Evolutionary conservation across 2,329 filamentous ascomycete species (phyloP), one percentile per base, ranked within the genome.

Genomic region (Cercospora sp.): DNA sequence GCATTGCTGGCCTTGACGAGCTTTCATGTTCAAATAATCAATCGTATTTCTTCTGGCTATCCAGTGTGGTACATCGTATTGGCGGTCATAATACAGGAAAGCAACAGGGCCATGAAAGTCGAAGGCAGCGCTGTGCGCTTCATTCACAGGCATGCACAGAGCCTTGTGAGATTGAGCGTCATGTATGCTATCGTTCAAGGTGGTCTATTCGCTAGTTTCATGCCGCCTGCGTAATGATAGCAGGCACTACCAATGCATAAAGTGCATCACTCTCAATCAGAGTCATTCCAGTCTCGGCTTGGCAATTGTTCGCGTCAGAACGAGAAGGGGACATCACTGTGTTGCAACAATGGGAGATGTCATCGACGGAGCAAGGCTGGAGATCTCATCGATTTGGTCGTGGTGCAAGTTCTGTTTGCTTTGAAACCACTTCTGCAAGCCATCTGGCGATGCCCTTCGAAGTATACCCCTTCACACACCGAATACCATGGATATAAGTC

Each of bases 1-100:
- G 89, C 90, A 1, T 69, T 87, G 2, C 79, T 94, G 67, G 91
- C 93, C 20, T 79, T 94, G 20, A 92, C 90, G 12, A 92, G 83
- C 70, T 96, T 96, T 76, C 95, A 99, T 77, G 91, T 97, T 28
- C 95, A 99, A 80, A 96, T 99, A 73, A 90, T 98, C 75, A 96
- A 91, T 55, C 88, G 95, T 26, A 85, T 99, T 16, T 90, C 92
- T 1, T 97, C 94, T 0, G 94, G 90, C 0, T 97, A 94, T 79
- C 91, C 93, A 1, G 80, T 95, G 18, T 97, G 93, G 93, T 95
- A 97, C 77, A 90, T 91, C 84, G 92, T 90, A 84, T 78, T 96
- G 45, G 91, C 91, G 0, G 81, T 80, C 3, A 79, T 77, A 31
- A 69, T 80, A 3, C 60, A 75, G n/a, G 12, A 58, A 16, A 33